Percentiles rank a stretch among this genome's conserved stretches.
Conservation (phyloP, 805 yeast species). For the Starmerella sirachaensis region DNA sequence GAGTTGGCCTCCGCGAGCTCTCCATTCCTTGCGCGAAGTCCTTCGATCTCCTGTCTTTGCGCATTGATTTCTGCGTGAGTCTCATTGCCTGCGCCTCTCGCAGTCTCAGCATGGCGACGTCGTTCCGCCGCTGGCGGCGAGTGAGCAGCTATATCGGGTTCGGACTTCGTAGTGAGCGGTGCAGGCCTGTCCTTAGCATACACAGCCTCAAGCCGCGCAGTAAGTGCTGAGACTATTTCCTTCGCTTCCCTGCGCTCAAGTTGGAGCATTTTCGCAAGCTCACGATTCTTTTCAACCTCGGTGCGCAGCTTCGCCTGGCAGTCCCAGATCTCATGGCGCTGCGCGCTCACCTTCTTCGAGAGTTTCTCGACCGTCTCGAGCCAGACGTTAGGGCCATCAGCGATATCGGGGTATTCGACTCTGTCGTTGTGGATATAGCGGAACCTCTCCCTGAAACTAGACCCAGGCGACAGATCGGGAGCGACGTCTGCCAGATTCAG, state of each 20-base stretch:
- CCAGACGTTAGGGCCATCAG: too few relatives aligned
- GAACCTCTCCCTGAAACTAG: too few relatives aligned
- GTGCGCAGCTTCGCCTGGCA: constrained; percentile 8
- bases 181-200: background rate
- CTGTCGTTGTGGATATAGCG: too few relatives aligned
- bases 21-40: too few relatives aligned
- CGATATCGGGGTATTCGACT: too few relatives aligned
- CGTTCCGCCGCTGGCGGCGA: too few relatives aligned
- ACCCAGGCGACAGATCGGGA: too few relatives aligned
- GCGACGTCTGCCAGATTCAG: too few relatives aligned
- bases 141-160: too few relatives aligned
- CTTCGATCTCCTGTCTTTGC: background rate
- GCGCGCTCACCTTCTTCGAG: constrained; percentile 8
- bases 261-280: constrained; percentile 1
- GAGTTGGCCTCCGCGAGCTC: too few relatives aligned
- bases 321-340: constrained; percentile 13
- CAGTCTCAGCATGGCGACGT: background rate
- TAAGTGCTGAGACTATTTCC: constrained; percentile 10
- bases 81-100: background rate
- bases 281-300: constrained; percentile 7
- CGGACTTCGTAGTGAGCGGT: background rate
- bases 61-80: background rate
- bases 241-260: constrained; percentile 8
- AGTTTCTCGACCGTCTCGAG: constrained; percentile 5
- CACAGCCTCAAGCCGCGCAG: background rate